These are phyloP conservation scores for Auxenochlorella pyrenoidosa DNA, from an alignment of 139 green algal species.

Conservation along the genomic window DNA sequence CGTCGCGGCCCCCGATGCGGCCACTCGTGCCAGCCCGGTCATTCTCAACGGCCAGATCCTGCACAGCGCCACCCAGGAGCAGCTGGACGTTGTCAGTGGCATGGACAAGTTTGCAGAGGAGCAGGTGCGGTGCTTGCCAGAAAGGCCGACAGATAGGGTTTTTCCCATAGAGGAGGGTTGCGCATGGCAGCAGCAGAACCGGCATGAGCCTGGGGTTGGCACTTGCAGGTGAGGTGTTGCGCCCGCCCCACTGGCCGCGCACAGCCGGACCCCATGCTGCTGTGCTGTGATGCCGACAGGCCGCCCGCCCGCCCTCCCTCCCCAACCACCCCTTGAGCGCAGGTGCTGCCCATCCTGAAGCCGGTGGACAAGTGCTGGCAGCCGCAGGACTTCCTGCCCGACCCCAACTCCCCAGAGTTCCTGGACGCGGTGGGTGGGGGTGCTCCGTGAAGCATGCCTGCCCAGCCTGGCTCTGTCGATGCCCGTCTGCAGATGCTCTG, in stretches of 20 bases:
- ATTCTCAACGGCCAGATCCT: slow-evolving; percentile 32
- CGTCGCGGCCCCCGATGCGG: slow-evolving; percentile 12
- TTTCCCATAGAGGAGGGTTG: too few species aligned
- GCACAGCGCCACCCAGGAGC: slow-evolving; percentile 55
- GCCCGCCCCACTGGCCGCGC: background rate
- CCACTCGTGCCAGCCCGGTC: background rate
- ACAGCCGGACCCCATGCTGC: background rate
- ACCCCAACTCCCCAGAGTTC: slow-evolving; percentile 88
- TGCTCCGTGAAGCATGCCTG: too few species aligned
- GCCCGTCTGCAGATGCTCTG: too few species aligned
- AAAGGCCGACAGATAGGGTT: background rate
- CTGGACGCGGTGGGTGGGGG: slow-evolving; percentile 70
- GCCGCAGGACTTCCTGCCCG: slow-evolving; percentile 94
- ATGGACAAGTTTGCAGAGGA: slow-evolving; percentile 65
- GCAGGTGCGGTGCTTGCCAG: slow-evolving; percentile 11
- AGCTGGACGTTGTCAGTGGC: slow-evolving; percentile 66
- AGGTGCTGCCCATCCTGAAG: slow-evolving; percentile 33
- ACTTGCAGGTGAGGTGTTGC: background rate
- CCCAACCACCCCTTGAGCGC: background rate
- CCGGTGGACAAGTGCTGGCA: slow-evolving; percentile 86
- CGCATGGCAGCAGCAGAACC: too few species aligned
- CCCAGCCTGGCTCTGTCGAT: too few species aligned
- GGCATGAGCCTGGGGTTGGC: too few species aligned
- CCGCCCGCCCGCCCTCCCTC: background rate
- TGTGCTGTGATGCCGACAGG: background rate